These are phyloP conservation scores for Lipomyces japonicus DNA, from an alignment of 805 yeast species.

Conservation along the genomic window DNA sequence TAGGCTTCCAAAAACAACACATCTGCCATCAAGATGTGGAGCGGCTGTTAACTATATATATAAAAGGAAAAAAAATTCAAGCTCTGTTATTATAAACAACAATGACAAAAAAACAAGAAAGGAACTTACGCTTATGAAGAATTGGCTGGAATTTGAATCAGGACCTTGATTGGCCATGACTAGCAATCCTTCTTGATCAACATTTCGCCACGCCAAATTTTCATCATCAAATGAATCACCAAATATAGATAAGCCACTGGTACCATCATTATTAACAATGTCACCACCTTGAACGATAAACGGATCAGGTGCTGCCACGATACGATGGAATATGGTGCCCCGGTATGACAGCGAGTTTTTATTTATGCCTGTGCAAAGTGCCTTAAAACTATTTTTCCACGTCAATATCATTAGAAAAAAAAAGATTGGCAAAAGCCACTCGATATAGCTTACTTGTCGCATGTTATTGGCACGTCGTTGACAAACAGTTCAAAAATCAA, in stretches of 20 bases:
- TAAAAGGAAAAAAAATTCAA: neutral
- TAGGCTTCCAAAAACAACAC: slow-evolving; percentile 77
- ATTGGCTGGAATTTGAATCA: slow-evolving; percentile 78
- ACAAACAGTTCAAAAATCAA: slow-evolving; percentile 19
- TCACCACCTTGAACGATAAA: slow-evolving; percentile 88
- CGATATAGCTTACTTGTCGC: slow-evolving; percentile 19
- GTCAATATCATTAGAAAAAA: neutral
- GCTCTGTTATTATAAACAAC: neutral
- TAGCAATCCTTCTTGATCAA: slow-evolving; percentile 60
- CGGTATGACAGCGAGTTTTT: slow-evolving; percentile 56
- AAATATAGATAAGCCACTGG: slow-evolving; percentile 72
- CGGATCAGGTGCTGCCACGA: slow-evolving; percentile 50
- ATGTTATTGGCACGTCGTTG: slow-evolving; percentile 15
- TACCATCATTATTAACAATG: slow-evolving; percentile 55
- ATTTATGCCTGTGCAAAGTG: slow-evolving; percentile 72
- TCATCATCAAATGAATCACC: slow-evolving; percentile 72
- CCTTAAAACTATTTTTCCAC: slow-evolving; percentile 48
- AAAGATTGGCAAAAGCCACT: neutral
- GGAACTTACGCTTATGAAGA: slow-evolving; percentile 61
- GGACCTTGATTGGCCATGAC: slow-evolving; percentile 73
- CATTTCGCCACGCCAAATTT: slow-evolving; percentile 55
- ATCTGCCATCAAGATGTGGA: slow-evolving; percentile 83
- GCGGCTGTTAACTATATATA: slow-evolving; percentile 13
- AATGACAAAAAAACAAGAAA: too few relatives aligned
- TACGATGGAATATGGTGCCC: slow-evolving; percentile 67